Percentiles rank a stretch among this genome's conserved stretches.
phyloP scores from a whole-genome alignment of 768 basidiomycete species.

The Ramaria sp. region DNA sequence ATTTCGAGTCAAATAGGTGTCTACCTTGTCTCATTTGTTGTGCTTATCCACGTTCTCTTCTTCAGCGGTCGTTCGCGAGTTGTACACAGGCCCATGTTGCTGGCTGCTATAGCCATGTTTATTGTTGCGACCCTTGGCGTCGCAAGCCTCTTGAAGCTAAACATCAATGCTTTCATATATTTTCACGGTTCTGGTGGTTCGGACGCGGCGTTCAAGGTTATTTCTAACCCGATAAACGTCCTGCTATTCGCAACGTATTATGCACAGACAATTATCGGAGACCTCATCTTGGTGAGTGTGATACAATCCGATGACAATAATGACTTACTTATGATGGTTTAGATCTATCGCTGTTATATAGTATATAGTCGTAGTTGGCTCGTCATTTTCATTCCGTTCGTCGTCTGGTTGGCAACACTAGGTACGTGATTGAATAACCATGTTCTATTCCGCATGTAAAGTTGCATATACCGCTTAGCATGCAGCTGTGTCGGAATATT shows the following conservation, averaged over 20 bases:
- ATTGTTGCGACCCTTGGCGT: slow-evolving; percentile 30
- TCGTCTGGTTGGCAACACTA: slow-evolving; percentile 28
- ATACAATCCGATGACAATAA: not conserved
- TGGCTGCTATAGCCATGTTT: slow-evolving; percentile 28
- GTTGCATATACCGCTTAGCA: not conserved
- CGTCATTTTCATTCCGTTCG: slow-evolving; percentile 20
- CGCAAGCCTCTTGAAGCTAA: slow-evolving; percentile 29
- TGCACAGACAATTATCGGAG: slow-evolving; percentile 32
- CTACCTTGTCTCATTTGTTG: not conserved
- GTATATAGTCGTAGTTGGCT: slow-evolving; percentile 23
- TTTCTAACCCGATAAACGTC: slow-evolving; percentile 29
- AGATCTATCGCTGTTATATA: slow-evolving; percentile 31
- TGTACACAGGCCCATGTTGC: slow-evolving; percentile 26
- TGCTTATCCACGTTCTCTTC: not conserved
- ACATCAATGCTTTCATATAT: slow-evolving; percentile 31
- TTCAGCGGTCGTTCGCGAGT: slow-evolving; percentile 2
- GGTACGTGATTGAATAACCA: slow-evolving; percentile 15
- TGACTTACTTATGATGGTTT: not conserved
- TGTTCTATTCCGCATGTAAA: not conserved
- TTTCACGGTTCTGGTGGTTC: slow-evolving; percentile 20
- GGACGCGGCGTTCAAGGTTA: slow-evolving; percentile 22
- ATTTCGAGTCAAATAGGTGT: not conserved
- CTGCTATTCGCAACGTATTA: slow-evolving; percentile 32
- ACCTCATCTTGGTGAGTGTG: slow-evolving; percentile 28
- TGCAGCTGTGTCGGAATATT: not conserved